These are phyloP conservation scores for Tetrapisispora arboricola DNA, from an alignment of 805 yeast species.

Conservation along the genomic window DNA sequence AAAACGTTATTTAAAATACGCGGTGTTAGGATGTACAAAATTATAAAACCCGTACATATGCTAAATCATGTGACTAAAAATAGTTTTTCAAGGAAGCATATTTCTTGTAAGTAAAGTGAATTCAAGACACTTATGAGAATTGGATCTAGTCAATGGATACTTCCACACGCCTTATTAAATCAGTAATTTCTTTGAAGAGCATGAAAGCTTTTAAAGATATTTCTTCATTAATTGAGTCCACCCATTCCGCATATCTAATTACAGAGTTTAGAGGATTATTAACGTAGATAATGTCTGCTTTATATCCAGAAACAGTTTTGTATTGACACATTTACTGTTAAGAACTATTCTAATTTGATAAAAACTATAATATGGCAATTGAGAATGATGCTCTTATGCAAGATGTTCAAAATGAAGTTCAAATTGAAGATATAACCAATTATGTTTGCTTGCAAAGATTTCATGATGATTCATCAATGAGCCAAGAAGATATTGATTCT, in stretches of 20 bases:
- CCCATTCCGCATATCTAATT: too few species aligned
- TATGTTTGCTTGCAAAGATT: constrained; percentile 27
- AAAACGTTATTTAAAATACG: not conserved
- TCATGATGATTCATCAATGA: not conserved
- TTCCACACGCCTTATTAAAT: too few species aligned
- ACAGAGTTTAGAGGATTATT: too few species aligned
- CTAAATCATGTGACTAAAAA: not conserved
- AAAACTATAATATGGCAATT: constrained; percentile 3
- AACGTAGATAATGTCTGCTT: too few species aligned
- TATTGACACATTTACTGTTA: not conserved
- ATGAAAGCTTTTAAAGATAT: too few species aligned
- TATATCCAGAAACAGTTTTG: too few species aligned
- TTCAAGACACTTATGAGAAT: too few species aligned
- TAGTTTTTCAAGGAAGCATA: not conserved
- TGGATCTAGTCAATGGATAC: too few species aligned
- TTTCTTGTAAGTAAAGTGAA: too few species aligned
- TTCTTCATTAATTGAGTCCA: too few species aligned
- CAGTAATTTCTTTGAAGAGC: too few species aligned
- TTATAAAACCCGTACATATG: constrained; percentile 1
- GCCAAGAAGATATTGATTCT: constrained; percentile 7
- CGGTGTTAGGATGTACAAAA: not conserved
- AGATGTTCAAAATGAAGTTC: constrained; percentile 37
- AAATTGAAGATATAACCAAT: constrained; percentile 35
- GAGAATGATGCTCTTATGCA: constrained; percentile 40
- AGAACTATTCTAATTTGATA: not conserved